Conservation (phyloP, 805 yeast genomes). For the Helenozyma rhizophorensis region DNA sequence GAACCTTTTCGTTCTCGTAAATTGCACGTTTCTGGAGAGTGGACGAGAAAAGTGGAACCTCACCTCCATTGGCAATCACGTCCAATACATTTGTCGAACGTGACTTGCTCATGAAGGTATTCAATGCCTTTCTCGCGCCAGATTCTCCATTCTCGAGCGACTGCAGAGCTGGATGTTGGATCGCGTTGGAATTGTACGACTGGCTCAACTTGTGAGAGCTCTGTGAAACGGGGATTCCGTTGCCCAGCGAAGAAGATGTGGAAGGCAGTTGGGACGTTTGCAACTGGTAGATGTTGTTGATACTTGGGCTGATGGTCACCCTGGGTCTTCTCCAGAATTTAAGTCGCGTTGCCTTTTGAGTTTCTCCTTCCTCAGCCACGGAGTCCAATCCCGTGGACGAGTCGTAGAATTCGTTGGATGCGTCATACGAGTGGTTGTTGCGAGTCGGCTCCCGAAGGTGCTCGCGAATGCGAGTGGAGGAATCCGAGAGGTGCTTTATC, state of each 20-base stretch:
- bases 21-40: slow-evolving; percentile 61
- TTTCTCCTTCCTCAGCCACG: slow-evolving; percentile 20
- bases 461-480: background rate
- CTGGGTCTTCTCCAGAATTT: slow-evolving; percentile 44
- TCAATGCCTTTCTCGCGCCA: slow-evolving; percentile 11
- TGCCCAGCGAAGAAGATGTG: background rate
- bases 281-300: slow-evolving; percentile 3
- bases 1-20: slow-evolving; percentile 60
- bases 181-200: slow-evolving; percentile 10
- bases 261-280: background rate
- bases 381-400: slow-evolving; percentile 8
- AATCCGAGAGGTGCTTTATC: background rate
- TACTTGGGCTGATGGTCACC: slow-evolving; percentile 18
- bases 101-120: slow-evolving; percentile 31
- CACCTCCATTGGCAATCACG: slow-evolving; percentile 22
- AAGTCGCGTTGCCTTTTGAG: slow-evolving; percentile 40
- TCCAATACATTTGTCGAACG: slow-evolving; percentile 46
- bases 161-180: slow-evolving; percentile 5
- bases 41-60: slow-evolving; percentile 39
- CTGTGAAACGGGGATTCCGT: slow-evolving; percentile 1
- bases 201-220: slow-evolving; percentile 10
- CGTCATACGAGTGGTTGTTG: slow-evolving; percentile 7
- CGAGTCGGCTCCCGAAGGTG: background rate
- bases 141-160: slow-evolving; percentile 1
- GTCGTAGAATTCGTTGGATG: slow-evolving; percentile 5